Evolutionary conservation across 2,329 filamentous ascomycete species (phyloP), one percentile per base, ranked within the genome.

Genomic region (Trichoderma polysporum): DNA sequence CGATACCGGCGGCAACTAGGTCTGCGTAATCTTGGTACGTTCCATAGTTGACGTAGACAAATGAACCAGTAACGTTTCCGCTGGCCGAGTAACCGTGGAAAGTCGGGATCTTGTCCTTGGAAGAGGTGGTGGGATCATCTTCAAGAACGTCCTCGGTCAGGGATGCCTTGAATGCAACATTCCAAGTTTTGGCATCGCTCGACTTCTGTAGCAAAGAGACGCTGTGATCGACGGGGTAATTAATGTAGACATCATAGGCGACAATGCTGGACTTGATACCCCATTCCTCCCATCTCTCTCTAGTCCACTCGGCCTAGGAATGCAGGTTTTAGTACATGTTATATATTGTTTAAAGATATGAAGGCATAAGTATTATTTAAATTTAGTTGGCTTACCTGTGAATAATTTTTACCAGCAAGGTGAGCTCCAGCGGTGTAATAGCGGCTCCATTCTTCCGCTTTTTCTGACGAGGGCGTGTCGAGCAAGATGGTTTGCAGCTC

Each of bases 11-110:
- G 45, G 87, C 84, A 50, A 90, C 74, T 15, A 98, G 84, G 70
- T 97, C 93, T 72, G 95, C 90, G 71, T 90, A 98, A 76, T 98
- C 94, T 70, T 85, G 81, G 75, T 90, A 96, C 0, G 91, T 95
- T 61, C 94, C 94, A 74, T 95, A 97, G 78, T 97, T 97, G 76
- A 92, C 93, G 74, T 90, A 98, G 35, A 97, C 91, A 71, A 92
- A 95, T 15, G 88, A 86, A 2, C 88, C 93, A 0, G 94, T 97
- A 56, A 96, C 94, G 76, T 98, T 97, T 31, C 94, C 94, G 68
- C 85, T 94, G 4, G 93, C 93, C 4, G 93, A 97, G 78, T 97
- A 98, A 62, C 94, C 95, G 75, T 98, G 94, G 81, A 98, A 98
- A 0, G 91, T 94, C 1, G 94, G 93, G 27, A 98, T 85, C 33